Evolutionary conservation across 495 filamentous ascomycete species (phyloP).

Genomic region (Lasiosphaeria hispida): DNA sequence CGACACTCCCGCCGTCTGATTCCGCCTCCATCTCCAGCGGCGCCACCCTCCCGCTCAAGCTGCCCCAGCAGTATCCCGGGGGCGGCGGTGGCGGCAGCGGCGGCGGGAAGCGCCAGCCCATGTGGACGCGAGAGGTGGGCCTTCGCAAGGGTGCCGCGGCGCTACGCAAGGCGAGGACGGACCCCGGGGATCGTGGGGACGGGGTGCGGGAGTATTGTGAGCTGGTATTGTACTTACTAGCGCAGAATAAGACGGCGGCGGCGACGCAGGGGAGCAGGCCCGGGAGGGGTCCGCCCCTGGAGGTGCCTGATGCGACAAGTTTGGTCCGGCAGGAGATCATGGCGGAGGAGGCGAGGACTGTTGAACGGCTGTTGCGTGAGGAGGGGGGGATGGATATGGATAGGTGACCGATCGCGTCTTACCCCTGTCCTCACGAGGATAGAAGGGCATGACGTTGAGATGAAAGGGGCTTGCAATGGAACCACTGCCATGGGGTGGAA

Average conservation of each 20-base stretch:
- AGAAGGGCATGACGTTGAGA: too few relatives aligned
- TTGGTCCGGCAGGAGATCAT: slow-evolving; percentile 29
- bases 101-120: slow-evolving; percentile 13
- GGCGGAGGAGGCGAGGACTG: slow-evolving; percentile 33
- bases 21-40: slow-evolving; percentile 2
- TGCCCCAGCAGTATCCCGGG: slow-evolving; percentile 1
- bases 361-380: slow-evolving; percentile 35
- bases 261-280: background rate
- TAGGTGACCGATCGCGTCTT: background rate
- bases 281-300: too few relatives aligned
- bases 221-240: slow-evolving; percentile 38
- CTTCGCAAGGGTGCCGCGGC: slow-evolving; percentile 37
- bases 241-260: background rate
- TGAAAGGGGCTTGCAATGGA: too few relatives aligned
- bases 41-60: slow-evolving; percentile 3
- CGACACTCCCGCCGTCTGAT: slow-evolving; percentile 43
- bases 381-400: slow-evolving; percentile 24
- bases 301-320: slow-evolving; percentile 13
- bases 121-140: slow-evolving; percentile 41
- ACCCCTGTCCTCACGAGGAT: too few relatives aligned
- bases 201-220: slow-evolving; percentile 48
- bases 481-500: background rate
- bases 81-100: background rate
- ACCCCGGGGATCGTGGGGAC: slow-evolving; percentile 39
- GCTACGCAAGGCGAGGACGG: slow-evolving; percentile 33